A percentile compares a stretch with the other conserved stretches of the same genome.
phyloP scores from a whole-genome alignment of 371 early-diverging fungal genomes.

The Mucor saturninus region DNA sequence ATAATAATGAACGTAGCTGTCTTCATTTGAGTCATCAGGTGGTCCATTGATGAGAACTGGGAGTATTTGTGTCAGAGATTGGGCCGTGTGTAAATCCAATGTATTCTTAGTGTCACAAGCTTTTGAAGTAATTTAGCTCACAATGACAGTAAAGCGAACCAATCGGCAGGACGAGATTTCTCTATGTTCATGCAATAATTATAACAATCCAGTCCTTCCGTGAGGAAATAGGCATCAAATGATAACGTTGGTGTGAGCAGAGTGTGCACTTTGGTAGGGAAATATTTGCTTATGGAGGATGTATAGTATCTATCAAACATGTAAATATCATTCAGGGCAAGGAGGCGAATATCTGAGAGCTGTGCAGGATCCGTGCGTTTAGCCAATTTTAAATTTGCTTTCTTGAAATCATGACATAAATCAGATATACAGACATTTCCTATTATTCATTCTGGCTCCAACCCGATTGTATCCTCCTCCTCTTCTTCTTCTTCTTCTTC shows the following conservation, averaged over 20 bases:
- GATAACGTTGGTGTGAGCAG: constrained; percentile 14
- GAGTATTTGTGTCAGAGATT: constrained; percentile 20
- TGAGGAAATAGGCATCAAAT: constrained; percentile 18
- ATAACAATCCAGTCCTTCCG: constrained; percentile 13
- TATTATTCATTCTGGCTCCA: constrained; percentile 8
- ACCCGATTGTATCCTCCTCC: not conserved
- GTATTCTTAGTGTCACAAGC: constrained; percentile 15
- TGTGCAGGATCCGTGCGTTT: constrained; percentile 9
- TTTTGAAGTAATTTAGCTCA: constrained; percentile 15
- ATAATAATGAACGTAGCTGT: constrained; percentile 20
- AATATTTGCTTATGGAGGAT: constrained; percentile 25
- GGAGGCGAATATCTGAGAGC: constrained; percentile 17
- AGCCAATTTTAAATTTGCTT: not conserved
- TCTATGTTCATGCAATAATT: constrained; percentile 20
- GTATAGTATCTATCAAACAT: constrained; percentile 22
- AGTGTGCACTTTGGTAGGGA: not conserved
- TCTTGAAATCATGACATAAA: constrained; percentile 14
- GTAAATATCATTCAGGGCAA: constrained; percentile 18
- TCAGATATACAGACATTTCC: constrained; percentile 14
- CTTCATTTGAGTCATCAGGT: constrained; percentile 16
- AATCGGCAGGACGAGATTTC: constrained; percentile 11
- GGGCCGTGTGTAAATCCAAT: constrained; percentile 17
- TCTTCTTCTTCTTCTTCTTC: not conserved
- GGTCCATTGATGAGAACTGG: constrained; percentile 20
- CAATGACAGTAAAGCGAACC: constrained; percentile 10